phyloP scores from a whole-genome alignment of 1,139 yeast genomes.

The Taphrina wiesneri region DNA sequence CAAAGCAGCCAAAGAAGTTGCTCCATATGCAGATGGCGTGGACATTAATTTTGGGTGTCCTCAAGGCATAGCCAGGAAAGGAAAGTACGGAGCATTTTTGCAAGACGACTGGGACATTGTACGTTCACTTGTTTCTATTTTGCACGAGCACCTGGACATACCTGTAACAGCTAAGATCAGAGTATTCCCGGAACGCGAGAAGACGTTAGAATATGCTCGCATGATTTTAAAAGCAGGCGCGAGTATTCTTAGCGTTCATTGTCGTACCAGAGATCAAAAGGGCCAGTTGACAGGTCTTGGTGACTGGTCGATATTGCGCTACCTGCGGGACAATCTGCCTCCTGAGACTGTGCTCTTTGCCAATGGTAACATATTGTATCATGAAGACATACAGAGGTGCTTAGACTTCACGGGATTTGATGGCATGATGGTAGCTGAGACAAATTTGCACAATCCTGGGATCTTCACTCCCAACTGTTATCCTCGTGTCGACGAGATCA shows the following conservation, averaged over 20 bases:
- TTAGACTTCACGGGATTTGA: constrained; percentile 65
- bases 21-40: constrained; percentile 88
- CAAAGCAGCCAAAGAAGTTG: constrained; percentile 78
- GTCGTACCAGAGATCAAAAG: constrained; percentile 94
- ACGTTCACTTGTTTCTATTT: constrained; percentile 63
- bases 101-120: constrained; percentile 97
- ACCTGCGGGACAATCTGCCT: constrained; percentile 77
- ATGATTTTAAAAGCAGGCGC: constrained; percentile 96
- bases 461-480: constrained; percentile 61
- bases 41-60: constrained; percentile 97
- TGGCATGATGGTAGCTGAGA: constrained; percentile 98
- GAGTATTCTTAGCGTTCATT: constrained; percentile 90
- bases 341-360: constrained; percentile 84
- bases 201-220: constrained; percentile 81
- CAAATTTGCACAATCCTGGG: constrained; percentile 90
- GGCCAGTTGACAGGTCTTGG: constrained; percentile 96
- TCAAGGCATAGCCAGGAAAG: constrained; percentile 93
- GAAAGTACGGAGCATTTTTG: constrained; percentile 90
- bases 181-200: constrained; percentile 80
- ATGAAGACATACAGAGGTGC: constrained; percentile 75
- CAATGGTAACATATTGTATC: constrained; percentile 87
- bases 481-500: constrained; percentile 80
- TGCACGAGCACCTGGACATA: constrained; percentile 67
- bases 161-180: constrained; percentile 97
- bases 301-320: constrained; percentile 79